phyloP scores from a whole-genome alignment of 371 early-diverging fungal species.

The Sporodiniella umbellata region DNA sequence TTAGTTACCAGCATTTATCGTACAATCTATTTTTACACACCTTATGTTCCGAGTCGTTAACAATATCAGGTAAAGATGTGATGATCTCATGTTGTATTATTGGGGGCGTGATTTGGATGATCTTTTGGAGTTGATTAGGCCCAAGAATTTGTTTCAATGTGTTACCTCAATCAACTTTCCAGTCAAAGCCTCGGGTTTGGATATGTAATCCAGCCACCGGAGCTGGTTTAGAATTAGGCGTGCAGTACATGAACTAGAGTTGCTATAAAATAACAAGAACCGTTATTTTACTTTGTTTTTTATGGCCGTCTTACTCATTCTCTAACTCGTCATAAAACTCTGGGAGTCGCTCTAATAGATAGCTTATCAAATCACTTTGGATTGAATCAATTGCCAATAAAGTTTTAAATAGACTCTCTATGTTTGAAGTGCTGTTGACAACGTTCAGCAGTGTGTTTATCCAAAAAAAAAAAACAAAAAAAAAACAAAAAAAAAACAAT shows the following conservation, averaged over 20 bases:
- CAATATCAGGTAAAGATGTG: conserved; percentile 69
- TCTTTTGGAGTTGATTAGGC: conserved; percentile 37
- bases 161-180: conserved; percentile 68
- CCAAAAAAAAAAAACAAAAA: not conserved
- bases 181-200: conserved; percentile 58
- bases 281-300: not conserved
- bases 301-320: conserved; percentile 36
- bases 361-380: conserved; percentile 56
- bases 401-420: conserved; percentile 62
- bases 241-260: conserved; percentile 53
- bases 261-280: conserved; percentile 15
- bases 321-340: conserved; percentile 63
- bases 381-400: conserved; percentile 61
- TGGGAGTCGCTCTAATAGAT: conserved; percentile 65
- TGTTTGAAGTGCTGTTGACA: conserved; percentile 6
- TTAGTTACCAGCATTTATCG: not conserved
- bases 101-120: conserved; percentile 60
- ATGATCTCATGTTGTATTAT: conserved; percentile 77
- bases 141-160: no score
- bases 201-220: conserved; percentile 76
- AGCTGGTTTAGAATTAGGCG: conserved; percentile 73
- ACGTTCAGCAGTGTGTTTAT: not conserved
- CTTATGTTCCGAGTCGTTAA: conserved; percentile 73
- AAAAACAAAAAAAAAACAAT: not conserved
- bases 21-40: conserved; percentile 18